Base-by-base conservation (phyloP, 768 basidiomycete genomes). In the Filobasidium floriforme region DNA sequence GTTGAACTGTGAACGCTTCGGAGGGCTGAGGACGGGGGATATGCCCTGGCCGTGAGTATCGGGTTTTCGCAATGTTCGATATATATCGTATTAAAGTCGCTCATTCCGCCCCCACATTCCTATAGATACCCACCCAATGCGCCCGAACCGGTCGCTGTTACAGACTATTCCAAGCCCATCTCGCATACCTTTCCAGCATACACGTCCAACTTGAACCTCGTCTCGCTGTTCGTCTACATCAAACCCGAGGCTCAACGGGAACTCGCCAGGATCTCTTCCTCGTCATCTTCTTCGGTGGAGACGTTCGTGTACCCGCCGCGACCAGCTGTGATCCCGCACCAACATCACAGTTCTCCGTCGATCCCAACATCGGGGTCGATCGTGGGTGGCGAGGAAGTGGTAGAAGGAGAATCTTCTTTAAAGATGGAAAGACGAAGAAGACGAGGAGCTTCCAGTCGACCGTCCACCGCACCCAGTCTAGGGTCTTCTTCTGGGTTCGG, bases 31-130 rank as follows among this genome's bases (percentile, higher is more conserved):
- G 61, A 65, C 66, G 41, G 75, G 75, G 2, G 70, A 69, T 40
- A 77, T 77, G 76, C 76, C 76, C 19, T 77, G 76, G 76, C 76
- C 76, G 71, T 75, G 61, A 68, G 72, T 74, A 14, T 2, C 10
- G 1, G 46, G 12, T 60, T 32, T 10, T 28, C 60, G 24, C n/a
- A 60, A 4, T 12, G 54, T 1, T 32, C 5, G 41, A 26, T 46
- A 55, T 29, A 26, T 46, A 55, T 29, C n/a, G 44, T 7, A 49
- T 7, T 29, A 19, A 49, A 37, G 32, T 37, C 9, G 52, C 40
- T 32, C 12, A 41, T 44, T 14, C 24, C 46, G 49, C 7, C 28
- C 32, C n/a, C 26, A 3, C 22, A 6, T 3, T 18, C 46, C 46
- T 40, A 15, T 59, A 74, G 73, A 66, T 77, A 77, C 60, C 73